Evolutionary conservation across 352 stramenopile species (phyloP).

Genomic region (Phytophthora sojae): DNA sequence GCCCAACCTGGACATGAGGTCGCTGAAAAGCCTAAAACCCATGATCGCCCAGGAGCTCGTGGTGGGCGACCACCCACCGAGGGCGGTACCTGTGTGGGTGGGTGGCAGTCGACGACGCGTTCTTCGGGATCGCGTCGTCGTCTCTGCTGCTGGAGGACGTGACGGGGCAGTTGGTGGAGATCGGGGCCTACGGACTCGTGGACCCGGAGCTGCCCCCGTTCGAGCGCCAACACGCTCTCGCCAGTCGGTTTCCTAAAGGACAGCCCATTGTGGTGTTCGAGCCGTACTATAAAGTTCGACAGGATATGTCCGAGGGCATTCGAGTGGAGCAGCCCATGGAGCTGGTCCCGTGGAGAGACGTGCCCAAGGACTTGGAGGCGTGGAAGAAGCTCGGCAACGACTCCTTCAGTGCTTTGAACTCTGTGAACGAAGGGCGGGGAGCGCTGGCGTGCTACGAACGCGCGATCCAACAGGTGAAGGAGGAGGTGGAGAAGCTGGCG

Average conservation of each 20-base stretch:
- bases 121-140: neutral
- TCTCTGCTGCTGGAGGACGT: neutral
- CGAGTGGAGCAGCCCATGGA: slow-evolving; percentile 29
- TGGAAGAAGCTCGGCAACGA: slow-evolving; percentile 35
- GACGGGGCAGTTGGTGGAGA: slow-evolving; percentile 15
- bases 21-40: neutral
- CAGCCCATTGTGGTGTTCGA: slow-evolving; percentile 28
- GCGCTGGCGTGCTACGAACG: slow-evolving; percentile 30
- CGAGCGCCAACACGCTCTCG: slow-evolving; percentile 19
- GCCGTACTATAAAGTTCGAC: slow-evolving; percentile 34
- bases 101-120: neutral
- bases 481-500: slow-evolving; percentile 10
- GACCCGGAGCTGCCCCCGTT: slow-evolving; percentile 11
- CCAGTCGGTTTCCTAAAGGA: slow-evolving; percentile 21
- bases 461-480: slow-evolving; percentile 11
- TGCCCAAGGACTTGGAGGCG: slow-evolving; percentile 14
- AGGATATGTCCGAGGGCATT: slow-evolving; percentile 31
- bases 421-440: slow-evolving; percentile 17
- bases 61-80: neutral
- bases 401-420: slow-evolving; percentile 21
- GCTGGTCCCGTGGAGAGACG: slow-evolving; percentile 21
- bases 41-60: neutral
- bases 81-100: neutral
- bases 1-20: neutral
- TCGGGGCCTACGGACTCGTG: slow-evolving; percentile 26